These are phyloP conservation scores for Flaveria floridana DNA, from an alignment of 140 eudicot genomes.

Conservation along the genomic window DNA sequence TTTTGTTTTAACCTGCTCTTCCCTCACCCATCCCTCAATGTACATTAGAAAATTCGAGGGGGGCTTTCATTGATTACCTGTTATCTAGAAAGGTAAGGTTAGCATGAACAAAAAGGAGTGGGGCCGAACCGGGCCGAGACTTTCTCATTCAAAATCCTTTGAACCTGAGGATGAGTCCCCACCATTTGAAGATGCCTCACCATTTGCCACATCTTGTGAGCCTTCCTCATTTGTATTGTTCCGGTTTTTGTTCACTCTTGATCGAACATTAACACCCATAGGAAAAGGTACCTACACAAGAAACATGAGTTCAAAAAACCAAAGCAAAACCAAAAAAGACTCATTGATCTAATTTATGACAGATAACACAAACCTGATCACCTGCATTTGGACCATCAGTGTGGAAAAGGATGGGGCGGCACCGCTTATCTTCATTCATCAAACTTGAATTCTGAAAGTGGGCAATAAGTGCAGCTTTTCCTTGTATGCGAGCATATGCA, in stretches of 20 bases:
- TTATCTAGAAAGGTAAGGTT: conserved; percentile 40
- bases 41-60: conserved; percentile 53
- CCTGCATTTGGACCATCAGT: conserved; percentile 98
- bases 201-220: conserved; percentile 43
- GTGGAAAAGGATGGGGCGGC: conserved; percentile 92
- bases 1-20: conserved; percentile 14
- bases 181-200: conserved; percentile 50
- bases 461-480: conserved; percentile 87
- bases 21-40: conserved; percentile 45
- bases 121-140: conserved; percentile 9
- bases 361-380: conserved; percentile 65
- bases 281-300: conserved; percentile 85
- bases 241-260: conserved; percentile 54
- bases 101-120: conserved; percentile 37
- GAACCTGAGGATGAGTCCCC: conserved; percentile 53
- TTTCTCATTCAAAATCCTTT: conserved; percentile 69
- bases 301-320: no score
- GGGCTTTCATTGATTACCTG: conserved; percentile 36
- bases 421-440: conserved; percentile 98
- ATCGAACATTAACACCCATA: conserved; percentile 74
- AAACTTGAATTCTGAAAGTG: conserved; percentile 99
- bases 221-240: conserved; percentile 50
- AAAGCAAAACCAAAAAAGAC: not conserved
- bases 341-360: not conserved
- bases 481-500: conserved; percentile 97